These are phyloP conservation scores for Isoetes taiwanensis DNA, from an alignment of 75 land plant species.

Conservation along the genomic window DNA sequence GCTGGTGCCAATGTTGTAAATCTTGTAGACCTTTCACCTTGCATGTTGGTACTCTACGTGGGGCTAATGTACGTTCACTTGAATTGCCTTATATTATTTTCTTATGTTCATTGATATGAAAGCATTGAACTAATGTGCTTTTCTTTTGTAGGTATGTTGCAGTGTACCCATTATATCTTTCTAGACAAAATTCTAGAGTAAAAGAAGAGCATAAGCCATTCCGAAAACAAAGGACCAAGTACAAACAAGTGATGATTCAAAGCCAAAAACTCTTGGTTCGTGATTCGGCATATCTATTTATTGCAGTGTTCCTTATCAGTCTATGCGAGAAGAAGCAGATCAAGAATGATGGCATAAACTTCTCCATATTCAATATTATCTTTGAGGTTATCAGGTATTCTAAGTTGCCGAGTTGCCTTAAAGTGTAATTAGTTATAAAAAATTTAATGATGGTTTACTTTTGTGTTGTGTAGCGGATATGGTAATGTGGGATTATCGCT, in stretches of 20 bases:
- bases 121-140: too few species aligned
- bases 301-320: conserved; percentile 44
- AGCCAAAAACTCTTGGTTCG: conserved; percentile 8
- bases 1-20: too few species aligned
- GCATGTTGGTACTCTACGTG: too few species aligned
- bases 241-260: conserved; percentile 11
- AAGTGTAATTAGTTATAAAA: too few species aligned
- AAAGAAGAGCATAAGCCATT: too few species aligned
- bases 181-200: conserved; percentile 16
- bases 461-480: conserved; percentile 46
- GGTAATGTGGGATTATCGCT: conserved; percentile 35
- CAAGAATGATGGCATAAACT: conserved; percentile 59
- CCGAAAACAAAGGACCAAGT: not conserved
- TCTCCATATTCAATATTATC: conserved; percentile 42
- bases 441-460: too few species aligned
- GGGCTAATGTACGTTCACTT: too few species aligned
- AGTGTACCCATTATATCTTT: conserved; percentile 24
- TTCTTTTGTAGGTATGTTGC: conserved; percentile 21
- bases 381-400: conserved; percentile 77
- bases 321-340: conserved; percentile 38
- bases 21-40: too few species aligned
- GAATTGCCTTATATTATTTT: too few species aligned
- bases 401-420: too few species aligned
- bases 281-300: conserved; percentile 28
- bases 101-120: too few species aligned